Base-by-base conservation (phyloP, 2,329 filamentous ascomycete genomes). In the Cladosporium velox region DNA sequence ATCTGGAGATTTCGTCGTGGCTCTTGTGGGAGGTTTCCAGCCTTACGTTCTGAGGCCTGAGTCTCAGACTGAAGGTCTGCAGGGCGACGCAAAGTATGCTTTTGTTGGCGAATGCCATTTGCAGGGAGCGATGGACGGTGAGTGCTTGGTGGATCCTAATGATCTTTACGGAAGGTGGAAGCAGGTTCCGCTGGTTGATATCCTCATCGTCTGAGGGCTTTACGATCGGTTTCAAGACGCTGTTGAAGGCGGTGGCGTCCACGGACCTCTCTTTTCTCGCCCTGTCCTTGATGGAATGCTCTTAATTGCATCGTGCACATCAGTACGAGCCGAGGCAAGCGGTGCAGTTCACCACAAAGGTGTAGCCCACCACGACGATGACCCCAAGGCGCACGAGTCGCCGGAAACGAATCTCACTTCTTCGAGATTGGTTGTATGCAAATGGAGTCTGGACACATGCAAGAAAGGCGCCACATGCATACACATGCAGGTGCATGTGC, bases 11-110 rank as follows among this genome's bases (percentile, higher is more conserved):
- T 18, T 58, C n/a, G 55, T 64, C 8, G 59, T 64, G 12, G 65
- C 59, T n/a, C 59, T 66, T 12, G 65, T 66, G 5, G 65, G 65
- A 24, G 65, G 65, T 11, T 63, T 66, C 52, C 35, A 51, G 51
- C 65, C 65, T 38, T 66, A 66, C n/a, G 41, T 66, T 32, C 38
- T 66, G n/a, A 32, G 59, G 21, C n/a, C 65, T 14, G 38, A 30
- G 14, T 55, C 51, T 32, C 15, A n/a, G 6, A 54, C 30, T 34
- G 28, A 35, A 58, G 49, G 15, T 12, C 26, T 66, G 11, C 24
- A 30, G 8, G 38, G 35, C 2, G 51, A 57, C 18, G 41, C 51
- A 52, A 34, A 41, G 35, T 66, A 66, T 30, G 18, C 34, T n/a
- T 58, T 57, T 44, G 65, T 66, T 5, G 65, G 65, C 2, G 65